Base-by-base conservation (phyloP, 2,329 filamentous ascomycete species). In the Alternaria metachromatica region DNA sequence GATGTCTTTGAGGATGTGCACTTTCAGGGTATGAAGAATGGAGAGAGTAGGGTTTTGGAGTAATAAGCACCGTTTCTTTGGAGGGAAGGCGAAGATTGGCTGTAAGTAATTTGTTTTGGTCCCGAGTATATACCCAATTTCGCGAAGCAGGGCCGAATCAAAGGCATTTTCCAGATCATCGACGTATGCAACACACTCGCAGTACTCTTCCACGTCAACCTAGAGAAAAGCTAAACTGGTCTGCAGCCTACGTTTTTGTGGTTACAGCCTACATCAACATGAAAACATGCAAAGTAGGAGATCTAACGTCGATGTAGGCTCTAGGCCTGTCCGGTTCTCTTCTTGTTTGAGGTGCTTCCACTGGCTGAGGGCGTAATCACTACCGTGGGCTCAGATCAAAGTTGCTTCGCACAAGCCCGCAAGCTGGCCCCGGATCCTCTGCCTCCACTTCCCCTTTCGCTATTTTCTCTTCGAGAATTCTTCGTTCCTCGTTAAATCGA, bases 1-100 rank as follows among this genome's bases (percentile, higher is more conserved):
- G 76, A 72, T n/a, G 71, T 69, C 5, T 59, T 55, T 25, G 56
- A 50, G 12, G 74, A 78, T 54, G 65, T 71, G 5, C 44, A 60
- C 13, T 81, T 81, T 10, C 78, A 83, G 6, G 85, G 87, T 60
- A 72, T 89, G 55, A 82, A 77, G 3, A 89, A 88, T 65, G 88
- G 88, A 0, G 85, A 89, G 72, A 85, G 83, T 56, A 73, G 86
- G 49, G 72, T 89, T 4, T 70, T 89, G 61, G 75, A 79, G 43
- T 87, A 63, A 76, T n/a, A 18, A 6, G 21, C 12, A 2, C 12
- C 6, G 12, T 46, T 26, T 49, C 4, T 49, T 49, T 18, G 21
- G 15, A 9, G 15, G 12, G 10, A 15, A 13, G 30, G 28, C 2
- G 30, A 28, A 20, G 13, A 13, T 21, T 21, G 20, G 18, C 9